Evolutionary conservation across 208 protist species (phyloP), one percentile per base, ranked within the genome.

Genomic region (Wallacemonas sp.): DNA sequence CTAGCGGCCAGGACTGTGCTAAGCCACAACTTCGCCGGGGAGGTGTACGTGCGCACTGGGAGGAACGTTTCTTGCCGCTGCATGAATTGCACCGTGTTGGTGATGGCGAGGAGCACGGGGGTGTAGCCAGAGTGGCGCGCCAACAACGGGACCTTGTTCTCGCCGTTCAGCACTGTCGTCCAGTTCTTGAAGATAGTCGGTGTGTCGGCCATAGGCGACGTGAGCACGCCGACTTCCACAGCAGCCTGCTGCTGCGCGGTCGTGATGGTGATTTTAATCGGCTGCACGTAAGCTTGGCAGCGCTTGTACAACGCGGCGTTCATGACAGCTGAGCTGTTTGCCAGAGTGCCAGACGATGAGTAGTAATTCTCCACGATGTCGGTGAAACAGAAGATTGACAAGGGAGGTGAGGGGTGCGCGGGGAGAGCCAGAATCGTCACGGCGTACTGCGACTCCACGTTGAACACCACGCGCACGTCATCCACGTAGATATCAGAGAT

Each of bases 81-180:
- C 76, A 82, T 82, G 52, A 78, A 67, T 2, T 34, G 58, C 17
- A 71, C 67, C 0, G 42, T 36, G 2, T 33, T 53, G 21, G 66
- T 55, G 17, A 70, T 15, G 4, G 48, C 53, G 34, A 76, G 64
- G 1, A 82, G 68, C 15, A 78, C 53, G 3, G 65, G 64, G 1
- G 76, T 78, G 57, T 67, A 73, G 38, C 60, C 71, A 26, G 55
- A 61, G 61, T 61, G 54, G 1, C 71, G 76, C 32, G 32, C 66
- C 13, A 83, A 62, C 17, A 68, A 21, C 21, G 71, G 61, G 17
- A 65, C 67, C 19, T 64, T 59, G 3, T 69, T 63, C 24, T 58
- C 30, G 22, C 71, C 71, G 58, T 78, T 68, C n/a, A 78, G 46
- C 1, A 78, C 37, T 1, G 76, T 73, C n/a, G 39, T 48, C 21